Evolutionary conservation across 192 early-diverging fungal genomes (phyloP).

Genomic region (Backusella tuberculispora): DNA sequence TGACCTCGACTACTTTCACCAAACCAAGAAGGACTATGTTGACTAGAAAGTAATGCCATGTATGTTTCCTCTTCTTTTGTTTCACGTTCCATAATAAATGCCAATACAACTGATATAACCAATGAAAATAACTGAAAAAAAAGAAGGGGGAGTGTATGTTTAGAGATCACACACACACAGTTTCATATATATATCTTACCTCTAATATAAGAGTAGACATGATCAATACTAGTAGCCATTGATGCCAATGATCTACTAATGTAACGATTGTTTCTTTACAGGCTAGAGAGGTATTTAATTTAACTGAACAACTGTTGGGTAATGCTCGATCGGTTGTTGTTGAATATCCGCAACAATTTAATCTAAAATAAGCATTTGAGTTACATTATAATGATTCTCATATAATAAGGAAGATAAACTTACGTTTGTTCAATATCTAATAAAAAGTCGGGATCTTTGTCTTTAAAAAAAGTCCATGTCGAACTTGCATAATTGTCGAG

Average conservation of each 20-base stretch:
- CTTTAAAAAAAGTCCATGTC: conserved; percentile 26
- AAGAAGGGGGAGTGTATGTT: no score
- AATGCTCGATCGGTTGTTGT: conserved; percentile 19
- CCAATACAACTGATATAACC: conserved; percentile 16
- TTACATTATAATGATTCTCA: no score
- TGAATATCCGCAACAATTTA: conserved; percentile 29
- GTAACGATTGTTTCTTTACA: conserved; percentile 13
- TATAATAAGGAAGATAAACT: no score
- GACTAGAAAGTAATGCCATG: conserved; percentile 20
- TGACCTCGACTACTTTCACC: conserved; percentile 5
- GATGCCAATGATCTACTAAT: conserved; percentile 13
- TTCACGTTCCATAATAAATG: conserved; percentile 21
- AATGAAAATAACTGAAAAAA: conserved; percentile 14
- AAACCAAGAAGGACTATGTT: conserved; percentile 13
- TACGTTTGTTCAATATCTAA: conserved; percentile 26
- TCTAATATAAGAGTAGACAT: neutral
- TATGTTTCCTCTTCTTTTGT: conserved; percentile 28
- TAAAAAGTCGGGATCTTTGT: conserved; percentile 23
- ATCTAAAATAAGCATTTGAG: neutral
- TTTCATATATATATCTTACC: conserved; percentile 14
- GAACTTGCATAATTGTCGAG: conserved; percentile 26
- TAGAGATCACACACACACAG: no score
- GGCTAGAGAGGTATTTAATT: neutral
- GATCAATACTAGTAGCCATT: conserved; percentile 15
- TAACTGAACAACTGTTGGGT: neutral